Conservation (phyloP, 2,329 filamentous ascomycete genomes). For the Paecilomyces formosus region DNA sequence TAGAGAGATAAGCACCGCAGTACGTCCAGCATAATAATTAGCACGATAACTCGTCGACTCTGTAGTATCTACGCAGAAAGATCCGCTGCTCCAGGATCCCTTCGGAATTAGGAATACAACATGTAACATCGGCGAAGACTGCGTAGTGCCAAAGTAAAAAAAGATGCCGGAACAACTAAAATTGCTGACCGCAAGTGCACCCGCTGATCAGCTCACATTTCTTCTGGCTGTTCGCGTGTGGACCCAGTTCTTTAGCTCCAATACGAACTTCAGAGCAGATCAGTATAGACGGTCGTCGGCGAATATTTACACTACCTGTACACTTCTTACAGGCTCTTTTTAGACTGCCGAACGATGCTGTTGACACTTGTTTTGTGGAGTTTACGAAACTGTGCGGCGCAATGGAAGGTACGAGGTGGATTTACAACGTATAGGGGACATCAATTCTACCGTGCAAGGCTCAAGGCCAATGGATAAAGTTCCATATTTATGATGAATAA, state of each 20-base stretch:
- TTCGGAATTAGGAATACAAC: not conserved
- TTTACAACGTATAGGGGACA: not conserved
- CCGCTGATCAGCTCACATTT: not conserved
- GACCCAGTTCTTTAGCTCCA: not conserved
- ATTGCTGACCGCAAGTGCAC: not conserved
- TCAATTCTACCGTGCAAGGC: not conserved
- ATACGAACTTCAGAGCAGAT: no score
- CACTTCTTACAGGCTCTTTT: no score
- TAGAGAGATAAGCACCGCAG: not conserved
- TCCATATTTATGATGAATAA: not conserved
- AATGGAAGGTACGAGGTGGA: not conserved
- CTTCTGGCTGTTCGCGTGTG: not conserved
- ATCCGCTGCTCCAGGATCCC: not conserved
- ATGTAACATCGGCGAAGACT: not conserved
- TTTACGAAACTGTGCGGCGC: not conserved
- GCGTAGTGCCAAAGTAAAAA: not conserved
- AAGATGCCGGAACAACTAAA: not conserved
- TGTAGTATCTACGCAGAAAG: not conserved
- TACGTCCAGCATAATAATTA: not conserved
- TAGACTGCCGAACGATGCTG: no score
- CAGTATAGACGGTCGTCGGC: no score
- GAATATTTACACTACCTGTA: no score
- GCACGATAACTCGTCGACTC: not conserved
- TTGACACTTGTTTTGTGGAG: no score
- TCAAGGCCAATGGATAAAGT: not conserved